phyloP scores from a whole-genome alignment of 2,329 filamentous ascomycete genomes.

The Penicillium hesseltinei region DNA sequence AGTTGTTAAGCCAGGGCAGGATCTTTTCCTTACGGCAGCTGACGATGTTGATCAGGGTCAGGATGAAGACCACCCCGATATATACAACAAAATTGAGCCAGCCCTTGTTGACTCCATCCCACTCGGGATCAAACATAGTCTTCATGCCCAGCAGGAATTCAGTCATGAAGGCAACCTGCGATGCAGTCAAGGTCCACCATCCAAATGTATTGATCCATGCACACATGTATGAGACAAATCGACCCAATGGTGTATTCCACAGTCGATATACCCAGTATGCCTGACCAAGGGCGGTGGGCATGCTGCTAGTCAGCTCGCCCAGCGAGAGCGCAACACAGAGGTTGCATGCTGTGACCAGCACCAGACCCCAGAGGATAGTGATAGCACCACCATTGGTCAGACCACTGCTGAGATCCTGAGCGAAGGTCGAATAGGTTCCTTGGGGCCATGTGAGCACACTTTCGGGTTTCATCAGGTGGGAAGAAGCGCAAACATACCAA shows the following conservation, averaged over 20 bases:
- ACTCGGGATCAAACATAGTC: slow-evolving; percentile 52
- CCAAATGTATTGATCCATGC: slow-evolving; percentile 62
- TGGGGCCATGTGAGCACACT: neutral
- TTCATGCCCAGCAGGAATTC: slow-evolving; percentile 59
- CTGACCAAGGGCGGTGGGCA: slow-evolving; percentile 61
- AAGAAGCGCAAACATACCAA: slow-evolving; percentile 35
- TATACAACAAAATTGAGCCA: slow-evolving; percentile 59
- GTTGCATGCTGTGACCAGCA: slow-evolving; percentile 54
- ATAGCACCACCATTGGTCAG: slow-evolving; percentile 56
- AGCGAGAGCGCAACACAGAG: slow-evolving; percentile 56
- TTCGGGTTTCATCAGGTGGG: neutral
- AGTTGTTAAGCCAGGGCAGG: slow-evolving; percentile 56
- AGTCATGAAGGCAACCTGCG: slow-evolving; percentile 58
- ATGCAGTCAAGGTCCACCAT: slow-evolving; percentile 58
- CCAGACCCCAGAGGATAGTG: slow-evolving; percentile 56
- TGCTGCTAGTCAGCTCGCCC: slow-evolving; percentile 57
- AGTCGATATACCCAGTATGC: slow-evolving; percentile 57
- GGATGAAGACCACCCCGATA: slow-evolving; percentile 48
- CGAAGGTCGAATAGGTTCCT: slow-evolving; percentile 58
- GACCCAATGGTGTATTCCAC: slow-evolving; percentile 41
- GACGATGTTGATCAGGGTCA: slow-evolving; percentile 53
- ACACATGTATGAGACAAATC: slow-evolving; percentile 56
- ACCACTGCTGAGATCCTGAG: slow-evolving; percentile 53
- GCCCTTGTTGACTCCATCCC: slow-evolving; percentile 46
- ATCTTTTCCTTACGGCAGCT: slow-evolving; percentile 51